Evolutionary conservation across 1,284 basidiomycete genomes (phyloP).

Genomic region (Cutaneotrichosporon daszewskae): DNA sequence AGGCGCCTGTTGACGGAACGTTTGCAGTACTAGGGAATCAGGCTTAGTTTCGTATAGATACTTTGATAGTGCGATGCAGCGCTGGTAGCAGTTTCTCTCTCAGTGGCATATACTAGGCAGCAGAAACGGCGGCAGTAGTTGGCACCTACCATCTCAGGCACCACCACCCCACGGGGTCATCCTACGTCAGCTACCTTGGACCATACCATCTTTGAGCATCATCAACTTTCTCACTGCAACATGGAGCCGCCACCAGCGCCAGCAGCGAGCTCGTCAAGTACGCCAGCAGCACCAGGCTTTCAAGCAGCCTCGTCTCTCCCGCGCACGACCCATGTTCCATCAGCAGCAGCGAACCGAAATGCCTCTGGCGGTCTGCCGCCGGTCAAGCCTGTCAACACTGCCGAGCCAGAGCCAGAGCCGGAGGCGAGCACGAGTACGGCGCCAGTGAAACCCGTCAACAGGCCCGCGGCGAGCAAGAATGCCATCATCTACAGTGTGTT

Average conservation of each 20-base stretch:
- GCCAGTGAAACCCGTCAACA: conserved; percentile 23
- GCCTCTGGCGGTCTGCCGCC: conserved; percentile 17
- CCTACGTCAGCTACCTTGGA: conserved; percentile 10
- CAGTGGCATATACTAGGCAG: too few species aligned
- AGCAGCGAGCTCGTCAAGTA: not conserved
- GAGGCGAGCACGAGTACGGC: not conserved
- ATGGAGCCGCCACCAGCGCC: conserved; percentile 15
- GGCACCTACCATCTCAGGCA: not conserved
- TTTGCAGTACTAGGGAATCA: too few species aligned
- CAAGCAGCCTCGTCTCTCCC: conserved; percentile 21
- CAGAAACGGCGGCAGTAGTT: too few species aligned
- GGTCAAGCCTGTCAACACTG: not conserved
- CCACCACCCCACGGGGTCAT: not conserved
- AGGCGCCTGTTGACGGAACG: too few species aligned
- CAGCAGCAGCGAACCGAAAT: conserved; percentile 18
- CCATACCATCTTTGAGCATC: too few species aligned
- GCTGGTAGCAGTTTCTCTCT: too few species aligned
- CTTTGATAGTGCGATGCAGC: too few species aligned
- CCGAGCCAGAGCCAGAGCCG: not conserved
- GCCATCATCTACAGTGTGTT: conserved; percentile 66
- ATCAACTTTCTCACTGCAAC: not conserved
- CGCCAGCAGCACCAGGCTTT: conserved; percentile 7
- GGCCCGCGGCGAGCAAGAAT: conserved; percentile 38
- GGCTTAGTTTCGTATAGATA: too few species aligned
- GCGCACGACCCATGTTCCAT: conserved; percentile 12